These are phyloP conservation scores for Globisporangium paroecandrum DNA, from an alignment of 352 stramenopile genomes.

Conservation along the genomic window DNA sequence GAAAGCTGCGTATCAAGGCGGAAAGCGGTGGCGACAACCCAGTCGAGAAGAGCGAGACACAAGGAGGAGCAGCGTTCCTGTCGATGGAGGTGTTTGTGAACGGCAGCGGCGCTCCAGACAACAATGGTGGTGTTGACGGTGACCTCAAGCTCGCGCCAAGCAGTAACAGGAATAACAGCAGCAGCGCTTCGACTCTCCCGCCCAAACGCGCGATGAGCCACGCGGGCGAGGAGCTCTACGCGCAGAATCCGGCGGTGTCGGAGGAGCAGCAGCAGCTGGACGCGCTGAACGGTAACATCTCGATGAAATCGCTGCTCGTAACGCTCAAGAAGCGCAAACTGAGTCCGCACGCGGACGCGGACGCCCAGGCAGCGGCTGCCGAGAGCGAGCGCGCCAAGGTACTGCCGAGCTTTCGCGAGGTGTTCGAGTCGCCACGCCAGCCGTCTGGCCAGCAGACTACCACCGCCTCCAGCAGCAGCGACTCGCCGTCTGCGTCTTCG, in stretches of 20 bases:
- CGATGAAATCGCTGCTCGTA: conserved; percentile 66
- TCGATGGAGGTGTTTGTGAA: conserved; percentile 36
- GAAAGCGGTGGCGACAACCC: conserved; percentile 8
- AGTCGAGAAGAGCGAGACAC: background rate
- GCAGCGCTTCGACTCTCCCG: background rate
- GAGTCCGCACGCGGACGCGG: conserved; percentile 11
- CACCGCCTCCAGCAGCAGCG: background rate
- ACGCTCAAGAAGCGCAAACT: conserved; percentile 63
- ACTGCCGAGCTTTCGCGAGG: conserved; percentile 61
- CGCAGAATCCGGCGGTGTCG: conserved; percentile 10
- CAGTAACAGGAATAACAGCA: conserved; percentile 3
- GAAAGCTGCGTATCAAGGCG: conserved; percentile 15
- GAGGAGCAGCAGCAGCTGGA: conserved; percentile 17
- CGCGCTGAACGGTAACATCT: conserved; percentile 42
- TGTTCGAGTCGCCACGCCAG: conserved; percentile 37
- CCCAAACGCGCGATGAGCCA: conserved; percentile 7
- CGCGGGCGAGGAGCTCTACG: conserved; percentile 11
- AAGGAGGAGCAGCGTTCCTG: conserved; percentile 11
- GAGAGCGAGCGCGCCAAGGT: conserved; percentile 17
- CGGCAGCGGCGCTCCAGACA: conserved; percentile 4
- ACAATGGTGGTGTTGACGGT: background rate
- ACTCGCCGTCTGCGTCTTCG: background rate
- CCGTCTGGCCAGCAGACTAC: conserved; percentile 1
- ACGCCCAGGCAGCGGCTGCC: conserved; percentile 15
- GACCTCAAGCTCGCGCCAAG: conserved; percentile 5